Evolutionary conservation across 2,329 filamentous ascomycete species (phyloP), one percentile per base, ranked within the genome.

Genomic region (Botrytis medusae): DNA sequence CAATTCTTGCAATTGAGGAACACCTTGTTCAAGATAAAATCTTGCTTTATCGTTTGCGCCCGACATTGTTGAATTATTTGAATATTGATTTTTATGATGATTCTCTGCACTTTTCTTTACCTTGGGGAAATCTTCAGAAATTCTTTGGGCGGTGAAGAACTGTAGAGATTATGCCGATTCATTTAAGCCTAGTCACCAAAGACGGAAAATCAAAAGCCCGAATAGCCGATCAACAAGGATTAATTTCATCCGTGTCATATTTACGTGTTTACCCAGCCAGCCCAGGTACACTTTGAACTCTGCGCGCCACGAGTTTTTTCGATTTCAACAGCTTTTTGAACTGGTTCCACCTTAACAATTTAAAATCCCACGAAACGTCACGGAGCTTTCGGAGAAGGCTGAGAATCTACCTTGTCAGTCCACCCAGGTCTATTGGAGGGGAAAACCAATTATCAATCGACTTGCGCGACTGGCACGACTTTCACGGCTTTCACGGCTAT

Each of bases 41-140:
- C 95, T 93, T 72, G 95, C 96, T 84, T 98, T 98, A 81, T 98
- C 96, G 76, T 93, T 92, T 74, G 96, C 91, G 60, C 90, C 92
- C 1, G 94, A 89, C 94, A 97, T 97, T 74, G 42, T 70, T 59
- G 22, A 48, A 59, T 18, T 74, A 48, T 69, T 22, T 63, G 63
- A 63, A 61, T n/a, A 59, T 70, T 34, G 29, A 59, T 25, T 61
- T 70, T 22, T 44, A 29, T 62, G 57, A 37, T n/a, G 22, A n/a
- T n/a, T 51, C 25, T 68, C 32, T 54, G 10, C 32, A 40, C 44
- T 51, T 54, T 67, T 67, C 63, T 65, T 57, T 9, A 16, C 29
- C 20, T n/a, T 48, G 51, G 54, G 59, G 54, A 51, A 29, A 51
- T 71, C 46, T 65, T 61, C n/a, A 71, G 62, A 64, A 57, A 63